Percentiles rank a stretch among this genome's conserved stretches.
These are phyloP conservation scores for Moricandia arvensis DNA, from an alignment of 345 rosid species.

Conservation along the genomic window DNA sequence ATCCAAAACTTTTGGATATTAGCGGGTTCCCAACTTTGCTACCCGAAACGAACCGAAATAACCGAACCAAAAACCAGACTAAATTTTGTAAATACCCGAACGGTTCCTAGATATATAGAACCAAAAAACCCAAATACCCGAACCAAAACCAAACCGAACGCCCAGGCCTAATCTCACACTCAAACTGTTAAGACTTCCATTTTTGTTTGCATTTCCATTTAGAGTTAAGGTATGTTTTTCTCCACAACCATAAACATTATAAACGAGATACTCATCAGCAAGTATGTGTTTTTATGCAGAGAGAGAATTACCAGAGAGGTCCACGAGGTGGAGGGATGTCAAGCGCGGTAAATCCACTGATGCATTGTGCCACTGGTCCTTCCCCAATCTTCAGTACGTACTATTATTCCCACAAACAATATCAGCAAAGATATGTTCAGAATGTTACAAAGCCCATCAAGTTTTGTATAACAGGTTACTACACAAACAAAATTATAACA, in stretches of 20 bases:
- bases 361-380: conserved; percentile 73
- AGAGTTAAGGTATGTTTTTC: neutral
- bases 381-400: conserved; percentile 77
- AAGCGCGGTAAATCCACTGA: conserved; percentile 76
- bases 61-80: no score
- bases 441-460: neutral
- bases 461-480: no score
- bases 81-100: no score
- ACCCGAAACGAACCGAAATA: no score
- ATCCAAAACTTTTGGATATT: no score
- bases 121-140: no score
- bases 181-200: no score
- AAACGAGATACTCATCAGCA: neutral
- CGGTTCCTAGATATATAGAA: no score
- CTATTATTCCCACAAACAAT: conserved; percentile 37
- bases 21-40: no score
- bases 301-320: conserved; percentile 60
- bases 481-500: no score
- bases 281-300: neutral
- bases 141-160: no score
- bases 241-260: neutral
- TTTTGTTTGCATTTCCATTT: neutral
- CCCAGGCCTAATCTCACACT: neutral
- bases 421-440: neutral
- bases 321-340: conserved; percentile 89